Evolutionary conservation across 768 basidiomycete species (phyloP).

Genomic region (Cystobasidium tubakii): DNA sequence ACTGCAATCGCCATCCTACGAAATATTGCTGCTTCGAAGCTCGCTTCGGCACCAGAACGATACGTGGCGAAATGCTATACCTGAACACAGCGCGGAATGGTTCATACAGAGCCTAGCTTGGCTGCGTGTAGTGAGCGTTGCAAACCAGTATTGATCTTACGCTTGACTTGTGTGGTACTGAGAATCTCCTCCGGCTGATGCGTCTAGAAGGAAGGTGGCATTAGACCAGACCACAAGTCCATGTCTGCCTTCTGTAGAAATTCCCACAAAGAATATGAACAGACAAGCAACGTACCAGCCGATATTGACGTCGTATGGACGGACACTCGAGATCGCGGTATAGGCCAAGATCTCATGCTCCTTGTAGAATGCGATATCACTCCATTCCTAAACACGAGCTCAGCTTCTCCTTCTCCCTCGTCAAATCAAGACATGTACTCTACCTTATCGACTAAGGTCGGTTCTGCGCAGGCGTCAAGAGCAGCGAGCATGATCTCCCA

Average conservation of each 20-base stretch:
- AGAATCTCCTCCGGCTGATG: too few relatives aligned
- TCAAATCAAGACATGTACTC: background rate
- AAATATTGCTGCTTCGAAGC: constrained; percentile 14
- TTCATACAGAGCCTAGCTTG: constrained; percentile 23
- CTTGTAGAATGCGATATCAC: constrained; percentile 23
- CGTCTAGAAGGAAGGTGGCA: constrained; percentile 4
- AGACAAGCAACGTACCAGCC: background rate
- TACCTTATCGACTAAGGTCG: too few relatives aligned
- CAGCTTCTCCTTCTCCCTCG: too few relatives aligned
- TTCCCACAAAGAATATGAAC: background rate
- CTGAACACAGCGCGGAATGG: constrained; percentile 3
- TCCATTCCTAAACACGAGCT: background rate
- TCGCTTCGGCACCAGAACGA: constrained; percentile 13
- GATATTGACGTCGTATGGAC: constrained; percentile 28
- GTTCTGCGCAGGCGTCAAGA: too few relatives aligned
- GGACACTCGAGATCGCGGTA: constrained; percentile 24
- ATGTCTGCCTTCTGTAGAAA: constrained; percentile 13
- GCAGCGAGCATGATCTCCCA: background rate
- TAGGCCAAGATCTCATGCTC: constrained; percentile 17
- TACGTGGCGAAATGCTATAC: constrained; percentile 20
- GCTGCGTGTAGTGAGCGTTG: constrained; percentile 3
- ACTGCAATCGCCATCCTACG: constrained; percentile 20
- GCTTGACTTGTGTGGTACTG: background rate
- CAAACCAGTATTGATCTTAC: background rate
- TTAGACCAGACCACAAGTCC: constrained; percentile 11